phyloP scores from a whole-genome alignment of 1,284 basidiomycete species.

The Rhodotorula sp. region DNA sequence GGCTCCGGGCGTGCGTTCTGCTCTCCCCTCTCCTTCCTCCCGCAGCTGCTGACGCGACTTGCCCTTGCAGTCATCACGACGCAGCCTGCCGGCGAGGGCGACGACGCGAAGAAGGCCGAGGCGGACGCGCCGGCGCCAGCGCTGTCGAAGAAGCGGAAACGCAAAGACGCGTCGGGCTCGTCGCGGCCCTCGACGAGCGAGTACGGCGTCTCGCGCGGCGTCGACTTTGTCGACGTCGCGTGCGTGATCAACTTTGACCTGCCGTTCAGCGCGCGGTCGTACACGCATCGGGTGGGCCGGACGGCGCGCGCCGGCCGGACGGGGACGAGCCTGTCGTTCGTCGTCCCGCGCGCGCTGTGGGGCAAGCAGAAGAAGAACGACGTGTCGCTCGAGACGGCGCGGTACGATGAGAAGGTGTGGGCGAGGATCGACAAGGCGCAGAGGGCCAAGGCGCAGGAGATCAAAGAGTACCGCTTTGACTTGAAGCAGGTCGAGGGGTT shows the following conservation, averaged over 20 bases:
- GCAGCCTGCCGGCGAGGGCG: conserved; percentile 33
- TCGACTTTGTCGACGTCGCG: conserved; percentile 96
- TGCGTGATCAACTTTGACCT: conserved; percentile 99
- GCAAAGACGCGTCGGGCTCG: conserved; percentile 28
- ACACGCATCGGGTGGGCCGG: conserved; percentile 93
- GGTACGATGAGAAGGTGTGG: conserved; percentile 76
- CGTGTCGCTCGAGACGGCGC: conserved; percentile 63
- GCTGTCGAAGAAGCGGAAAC: conserved; percentile 55
- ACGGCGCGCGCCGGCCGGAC: conserved; percentile 86
- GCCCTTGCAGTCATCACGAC: conserved; percentile 46
- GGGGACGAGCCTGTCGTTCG: conserved; percentile 88
- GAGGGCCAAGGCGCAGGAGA: conserved; percentile 69
- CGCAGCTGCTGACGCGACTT: not conserved
- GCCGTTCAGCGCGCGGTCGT: conserved; percentile 81
- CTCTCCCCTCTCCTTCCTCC: not conserved
- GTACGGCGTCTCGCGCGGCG: conserved; percentile 92
- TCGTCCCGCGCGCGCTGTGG: conserved; percentile 74
- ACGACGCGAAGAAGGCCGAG: conserved; percentile 42
- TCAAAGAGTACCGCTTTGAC: conserved; percentile 92
- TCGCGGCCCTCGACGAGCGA: conserved; percentile 58
- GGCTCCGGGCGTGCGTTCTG: conserved; percentile 28
- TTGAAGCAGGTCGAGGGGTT: conserved; percentile 97
- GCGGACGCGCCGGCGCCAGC: conserved; percentile 29
- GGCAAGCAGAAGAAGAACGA: conserved; percentile 69
- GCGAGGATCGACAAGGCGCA: conserved; percentile 70